Conservation (phyloP, 2,329 filamentous ascomycete genomes). For the Sporothrix dimorphospora region DNA sequence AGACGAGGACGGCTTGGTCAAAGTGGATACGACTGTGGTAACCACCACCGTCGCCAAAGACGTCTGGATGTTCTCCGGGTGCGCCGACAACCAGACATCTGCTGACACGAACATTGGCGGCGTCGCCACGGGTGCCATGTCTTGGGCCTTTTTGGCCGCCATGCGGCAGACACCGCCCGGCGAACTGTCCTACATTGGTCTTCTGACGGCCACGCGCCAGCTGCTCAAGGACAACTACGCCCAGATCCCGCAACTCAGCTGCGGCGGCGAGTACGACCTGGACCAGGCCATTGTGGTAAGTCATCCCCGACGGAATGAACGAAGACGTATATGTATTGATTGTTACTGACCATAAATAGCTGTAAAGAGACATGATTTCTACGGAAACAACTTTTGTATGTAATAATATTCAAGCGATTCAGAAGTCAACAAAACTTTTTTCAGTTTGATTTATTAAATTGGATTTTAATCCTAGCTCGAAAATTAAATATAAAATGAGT, state of each 20-base stretch:
- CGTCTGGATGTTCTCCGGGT: conserved; percentile 49
- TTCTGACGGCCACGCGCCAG: conserved; percentile 36
- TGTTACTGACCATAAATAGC: too few species aligned
- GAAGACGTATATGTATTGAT: too few species aligned
- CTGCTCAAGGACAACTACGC: conserved; percentile 36
- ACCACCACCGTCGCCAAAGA: conserved; percentile 42
- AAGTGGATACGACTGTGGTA: conserved; percentile 48
- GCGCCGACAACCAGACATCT: conserved; percentile 46
- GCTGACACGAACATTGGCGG: conserved; percentile 46
- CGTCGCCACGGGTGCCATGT: conserved; percentile 45
- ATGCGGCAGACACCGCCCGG: conserved; percentile 38
- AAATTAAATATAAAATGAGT: background rate
- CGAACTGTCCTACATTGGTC: conserved; percentile 41
- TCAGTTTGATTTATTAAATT: too few species aligned
- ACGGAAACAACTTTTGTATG: too few species aligned
- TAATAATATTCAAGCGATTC: too few species aligned
- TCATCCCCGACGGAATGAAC: too few species aligned
- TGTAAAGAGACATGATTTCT: too few species aligned
- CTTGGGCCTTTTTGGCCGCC: conserved; percentile 43
- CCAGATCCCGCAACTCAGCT: conserved; percentile 39
- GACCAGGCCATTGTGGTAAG: conserved; percentile 32
- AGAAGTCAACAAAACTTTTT: background rate
- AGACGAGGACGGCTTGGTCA: conserved; percentile 48
- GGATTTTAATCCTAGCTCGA: too few species aligned
- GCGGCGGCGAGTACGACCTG: conserved; percentile 39